A percentile compares a stretch with the other conserved stretches of the same genome.
Conservation (phyloP, 805 yeast genomes). For the Yamadazyma ubonensis region DNA sequence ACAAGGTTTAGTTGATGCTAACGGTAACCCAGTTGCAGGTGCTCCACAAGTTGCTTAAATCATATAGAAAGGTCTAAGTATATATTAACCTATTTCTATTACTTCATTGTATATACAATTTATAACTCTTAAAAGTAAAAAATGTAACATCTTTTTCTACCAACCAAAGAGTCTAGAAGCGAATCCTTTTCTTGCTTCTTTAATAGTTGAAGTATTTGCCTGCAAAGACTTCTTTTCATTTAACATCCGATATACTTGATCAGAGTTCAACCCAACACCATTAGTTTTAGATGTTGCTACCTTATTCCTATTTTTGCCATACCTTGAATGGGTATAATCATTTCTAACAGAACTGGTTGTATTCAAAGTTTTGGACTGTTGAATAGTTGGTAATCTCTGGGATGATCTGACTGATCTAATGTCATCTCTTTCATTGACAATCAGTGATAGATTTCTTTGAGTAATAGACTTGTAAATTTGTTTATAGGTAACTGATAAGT, state of each 20-base stretch:
- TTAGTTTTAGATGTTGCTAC: constrained; percentile 1
- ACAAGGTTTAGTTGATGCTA: constrained; percentile 78
- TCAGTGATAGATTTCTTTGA: constrained; percentile 28
- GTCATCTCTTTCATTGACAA: constrained; percentile 14
- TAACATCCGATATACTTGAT: constrained; percentile 15
- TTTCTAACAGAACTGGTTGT: constrained; percentile 7
- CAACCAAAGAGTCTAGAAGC: constrained; percentile 40
- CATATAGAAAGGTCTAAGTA: constrained; percentile 2
- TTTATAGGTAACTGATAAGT: constrained; percentile 31
- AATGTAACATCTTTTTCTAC: constrained; percentile 18
- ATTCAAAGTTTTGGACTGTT: constrained; percentile 13
- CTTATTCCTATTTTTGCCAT: not conserved
- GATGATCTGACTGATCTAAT: constrained; percentile 14
- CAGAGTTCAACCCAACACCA: constrained; percentile 7
- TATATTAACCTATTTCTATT: constrained; percentile 3
- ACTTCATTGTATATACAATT: constrained; percentile 9
- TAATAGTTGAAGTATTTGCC: not conserved
- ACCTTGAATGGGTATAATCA: constrained; percentile 1
- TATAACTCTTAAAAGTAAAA: not conserved
- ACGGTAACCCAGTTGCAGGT: constrained; percentile 84
- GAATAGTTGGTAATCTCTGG: constrained; percentile 17
- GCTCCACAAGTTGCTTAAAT: constrained; percentile 51
- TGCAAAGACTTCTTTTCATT: constrained; percentile 8
- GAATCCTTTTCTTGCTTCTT: constrained; percentile 17
- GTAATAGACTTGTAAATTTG: constrained; percentile 38